Base-by-base conservation (phyloP, 75 land plant genomes). In the Picea sitchensis region DNA sequence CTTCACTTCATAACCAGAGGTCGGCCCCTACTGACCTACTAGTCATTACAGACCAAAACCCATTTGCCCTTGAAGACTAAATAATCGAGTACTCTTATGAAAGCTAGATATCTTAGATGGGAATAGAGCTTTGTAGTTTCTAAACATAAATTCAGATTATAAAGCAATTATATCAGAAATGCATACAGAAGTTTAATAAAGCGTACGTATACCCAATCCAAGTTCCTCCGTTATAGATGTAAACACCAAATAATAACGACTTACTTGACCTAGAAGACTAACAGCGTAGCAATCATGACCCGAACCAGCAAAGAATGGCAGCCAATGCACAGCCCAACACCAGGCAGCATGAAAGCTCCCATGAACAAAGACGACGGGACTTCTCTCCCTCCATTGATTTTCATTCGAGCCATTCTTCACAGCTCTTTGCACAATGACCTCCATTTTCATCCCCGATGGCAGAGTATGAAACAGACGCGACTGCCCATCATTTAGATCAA, bases 271-370 rank as follows among this genome's bases (percentile, higher is more conserved):
- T 36, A 90, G 81, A 62, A 95, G 86, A 73, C 98, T 95, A 56
- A 95, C 21, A 51, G 98, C 94, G 56, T 86, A 90, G 83, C 96
- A 94, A 82, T 92, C 90, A 71, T 85, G 83, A 14, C 98, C 98
- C 58, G 34, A 56, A 21, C 59, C 57, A 30, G 96, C 77, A 75
- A 95, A 95, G 82, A 84, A 92, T 20, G 94, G 96, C 74, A 92
- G 73, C 94, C 94, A 95, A 38, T 92, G 91, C 58, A 87, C 90
- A 34, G 94, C 91, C 98, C 98, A 95, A 77, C 96, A 94, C 98
- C 98, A 95, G 26, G 96, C 98, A 1, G 98, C 98, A 79, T 95
- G 98, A 78, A 90, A 95, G 78, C 96, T 94, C 23, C 96, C 98
- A 78, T 95, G 98, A 23, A 95, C 82, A 76, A 95, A 94, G n/a